Conservation (phyloP, 2,329 filamentous ascomycete species). For the Phialemoniopsis sp. region DNA sequence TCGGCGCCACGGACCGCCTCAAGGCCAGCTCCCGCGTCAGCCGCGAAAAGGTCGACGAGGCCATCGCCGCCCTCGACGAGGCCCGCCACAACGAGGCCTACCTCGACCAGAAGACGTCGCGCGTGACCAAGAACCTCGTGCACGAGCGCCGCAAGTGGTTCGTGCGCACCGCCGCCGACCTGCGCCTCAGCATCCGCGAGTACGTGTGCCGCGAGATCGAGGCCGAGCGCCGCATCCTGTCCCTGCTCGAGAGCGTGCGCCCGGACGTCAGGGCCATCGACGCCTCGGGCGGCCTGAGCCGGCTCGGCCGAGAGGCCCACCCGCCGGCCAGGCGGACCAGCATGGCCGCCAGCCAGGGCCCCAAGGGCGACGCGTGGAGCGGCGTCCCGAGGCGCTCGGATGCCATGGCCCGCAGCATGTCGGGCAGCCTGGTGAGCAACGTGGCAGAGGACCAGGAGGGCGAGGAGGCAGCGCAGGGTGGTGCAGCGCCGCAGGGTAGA, state of each 20-base stretch:
- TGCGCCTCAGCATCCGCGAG: conserved; percentile 80
- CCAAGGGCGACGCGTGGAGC: conserved; percentile 98
- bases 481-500: conserved; percentile 23
- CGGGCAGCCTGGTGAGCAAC: conserved; percentile 64
- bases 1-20: conserved; percentile 81
- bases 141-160: conserved; percentile 92
- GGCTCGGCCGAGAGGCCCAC: conserved; percentile 84
- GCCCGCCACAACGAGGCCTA: conserved; percentile 78
- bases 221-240: conserved; percentile 84
- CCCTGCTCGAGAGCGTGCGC: conserved; percentile 88
- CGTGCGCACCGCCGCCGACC: conserved; percentile 75
- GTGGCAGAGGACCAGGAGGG: conserved; percentile 59
- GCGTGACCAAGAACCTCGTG: conserved; percentile 85
- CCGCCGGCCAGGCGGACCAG: conserved; percentile 68
- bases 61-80: conserved; percentile 86
- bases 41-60: conserved; percentile 95
- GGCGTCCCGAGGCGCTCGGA: conserved; percentile 75
- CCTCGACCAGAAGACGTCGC: conserved; percentile 78
- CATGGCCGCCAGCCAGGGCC: conserved; percentile 84
- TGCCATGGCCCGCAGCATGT: conserved; percentile 75
- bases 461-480: conserved; percentile 30
- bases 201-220: conserved; percentile 95
- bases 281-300: conserved; percentile 80
- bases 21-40: conserved; percentile 84
- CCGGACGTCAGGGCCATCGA: conserved; percentile 94